These are phyloP conservation scores for Vicia faba DNA, from an alignment of 306 rosid species.

Conservation along the genomic window DNA sequence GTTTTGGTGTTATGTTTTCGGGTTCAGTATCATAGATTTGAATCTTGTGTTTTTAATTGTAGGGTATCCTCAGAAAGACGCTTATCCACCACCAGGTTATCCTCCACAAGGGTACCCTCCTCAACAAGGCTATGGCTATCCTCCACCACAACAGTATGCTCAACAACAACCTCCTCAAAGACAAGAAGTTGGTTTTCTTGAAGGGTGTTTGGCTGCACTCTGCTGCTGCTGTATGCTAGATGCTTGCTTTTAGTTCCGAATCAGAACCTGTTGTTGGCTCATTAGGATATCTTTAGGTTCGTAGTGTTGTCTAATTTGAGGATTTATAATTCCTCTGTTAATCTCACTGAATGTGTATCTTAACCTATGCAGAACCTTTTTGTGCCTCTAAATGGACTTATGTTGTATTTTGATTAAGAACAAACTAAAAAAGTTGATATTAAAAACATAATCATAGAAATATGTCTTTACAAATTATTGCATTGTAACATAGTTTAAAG, in stretches of 20 bases:
- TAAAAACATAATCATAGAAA: too few relatives aligned
- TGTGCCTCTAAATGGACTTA: too few relatives aligned
- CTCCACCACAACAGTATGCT: slow-evolving; percentile 49
- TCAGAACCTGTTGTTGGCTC: slow-evolving; percentile 9
- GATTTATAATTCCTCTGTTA: neutral
- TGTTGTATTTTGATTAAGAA: too few relatives aligned
- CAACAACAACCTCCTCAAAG: slow-evolving; percentile 49
- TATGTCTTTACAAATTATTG: too few relatives aligned
- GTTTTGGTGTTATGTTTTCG: too few relatives aligned
- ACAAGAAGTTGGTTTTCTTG: slow-evolving; percentile 49
- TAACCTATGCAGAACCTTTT: too few relatives aligned
- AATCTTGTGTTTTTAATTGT: neutral
- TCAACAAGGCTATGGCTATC: slow-evolving; percentile 37
- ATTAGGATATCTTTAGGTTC: neutral
- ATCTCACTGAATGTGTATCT: neutral
- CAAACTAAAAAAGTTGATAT: too few relatives aligned
- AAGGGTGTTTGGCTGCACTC: slow-evolving; percentile 60
- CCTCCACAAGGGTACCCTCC: slow-evolving; percentile 42
- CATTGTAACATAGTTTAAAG: too few relatives aligned
- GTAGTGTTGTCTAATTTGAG: neutral
- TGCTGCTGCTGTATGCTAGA: slow-evolving; percentile 53
- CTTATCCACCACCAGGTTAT: slow-evolving; percentile 61
- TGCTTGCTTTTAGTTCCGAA: slow-evolving; percentile 39
- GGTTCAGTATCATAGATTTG: too few relatives aligned
- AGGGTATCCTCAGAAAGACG: slow-evolving; percentile 58